Evolutionary conservation across 2,329 filamentous ascomycete genomes (phyloP).

Genomic region (Diaporthe batatas): DNA sequence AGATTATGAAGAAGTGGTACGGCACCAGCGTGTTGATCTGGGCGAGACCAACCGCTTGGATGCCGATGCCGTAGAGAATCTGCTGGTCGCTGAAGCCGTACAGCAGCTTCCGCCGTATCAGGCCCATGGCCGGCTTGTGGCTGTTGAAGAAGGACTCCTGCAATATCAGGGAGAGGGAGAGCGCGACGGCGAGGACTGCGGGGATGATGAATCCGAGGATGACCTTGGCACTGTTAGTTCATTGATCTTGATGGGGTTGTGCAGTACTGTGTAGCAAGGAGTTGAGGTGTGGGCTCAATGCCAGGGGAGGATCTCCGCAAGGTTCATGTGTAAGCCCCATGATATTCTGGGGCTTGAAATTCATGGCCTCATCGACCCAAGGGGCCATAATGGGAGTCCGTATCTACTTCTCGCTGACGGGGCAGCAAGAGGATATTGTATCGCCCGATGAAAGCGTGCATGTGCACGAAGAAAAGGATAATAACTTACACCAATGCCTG

Average conservation of each 20-base stretch:
- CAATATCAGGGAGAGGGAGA: slow-evolving; percentile 40
- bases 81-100: slow-evolving; percentile 77
- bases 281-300: background rate
- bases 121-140: slow-evolving; percentile 34
- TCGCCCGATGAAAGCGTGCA: too few species aligned
- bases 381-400: background rate
- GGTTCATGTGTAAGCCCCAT: background rate
- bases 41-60: slow-evolving; percentile 73
- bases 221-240: slow-evolving; percentile 31
- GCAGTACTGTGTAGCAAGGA: background rate
- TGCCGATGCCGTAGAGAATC: slow-evolving; percentile 77
- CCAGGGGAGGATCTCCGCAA: background rate
- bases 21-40: slow-evolving; percentile 70
- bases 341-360: background rate
- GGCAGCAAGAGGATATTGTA: background rate
- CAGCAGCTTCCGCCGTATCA: slow-evolving; percentile 69
- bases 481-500: slow-evolving; percentile 37
- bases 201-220: slow-evolving; percentile 42
- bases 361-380: background rate
- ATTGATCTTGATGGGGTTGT: background rate
- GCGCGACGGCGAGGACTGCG: slow-evolving; percentile 35
- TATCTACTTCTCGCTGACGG: background rate
- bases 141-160: slow-evolving; percentile 40
- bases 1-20: slow-evolving; percentile 80
- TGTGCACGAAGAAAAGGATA: background rate